phyloP scores from a whole-genome alignment of 2,329 filamentous ascomycete genomes.

The Apiospora rasikravindrae region DNA sequence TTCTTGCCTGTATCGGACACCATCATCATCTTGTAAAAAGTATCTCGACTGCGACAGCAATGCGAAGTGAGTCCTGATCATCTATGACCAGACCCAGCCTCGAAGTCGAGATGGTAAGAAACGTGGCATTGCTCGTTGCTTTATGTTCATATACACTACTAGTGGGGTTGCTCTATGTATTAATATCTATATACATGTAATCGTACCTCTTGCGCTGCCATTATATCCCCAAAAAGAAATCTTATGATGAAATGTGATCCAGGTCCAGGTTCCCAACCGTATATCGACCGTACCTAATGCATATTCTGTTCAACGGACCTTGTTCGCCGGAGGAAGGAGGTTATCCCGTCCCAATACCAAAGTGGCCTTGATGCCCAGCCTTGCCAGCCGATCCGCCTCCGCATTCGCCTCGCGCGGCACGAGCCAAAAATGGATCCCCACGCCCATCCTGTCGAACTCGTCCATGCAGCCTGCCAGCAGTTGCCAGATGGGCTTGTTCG shows the following conservation, averaged over 20 bases:
- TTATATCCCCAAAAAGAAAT: no score
- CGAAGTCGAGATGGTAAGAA: no score
- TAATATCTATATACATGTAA: no score
- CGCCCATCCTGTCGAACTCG: not conserved
- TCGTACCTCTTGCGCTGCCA: no score
- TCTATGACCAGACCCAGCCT: no score
- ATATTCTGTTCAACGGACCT: not conserved
- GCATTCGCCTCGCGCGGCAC: not conserved
- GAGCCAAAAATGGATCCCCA: not conserved
- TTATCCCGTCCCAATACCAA: not conserved
- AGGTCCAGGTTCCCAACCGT: not conserved
- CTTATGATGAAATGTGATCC: not conserved
- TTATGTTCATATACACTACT: no score
- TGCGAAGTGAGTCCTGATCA: no score
- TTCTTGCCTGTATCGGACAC: no score
- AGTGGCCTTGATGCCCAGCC: not conserved
- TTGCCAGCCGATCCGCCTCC: not conserved
- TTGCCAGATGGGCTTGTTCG: constrained; percentile 4
- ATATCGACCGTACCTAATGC: not conserved
- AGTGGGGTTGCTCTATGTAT: no score
- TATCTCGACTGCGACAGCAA: no score
- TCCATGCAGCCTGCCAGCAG: not conserved
- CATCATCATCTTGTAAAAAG: no score
- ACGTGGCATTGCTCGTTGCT: no score
- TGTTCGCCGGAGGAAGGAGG: not conserved